These are phyloP conservation scores for Chrysoporthe cubensis DNA, from an alignment of 2,329 filamentous ascomycete species.

Conservation along the genomic window DNA sequence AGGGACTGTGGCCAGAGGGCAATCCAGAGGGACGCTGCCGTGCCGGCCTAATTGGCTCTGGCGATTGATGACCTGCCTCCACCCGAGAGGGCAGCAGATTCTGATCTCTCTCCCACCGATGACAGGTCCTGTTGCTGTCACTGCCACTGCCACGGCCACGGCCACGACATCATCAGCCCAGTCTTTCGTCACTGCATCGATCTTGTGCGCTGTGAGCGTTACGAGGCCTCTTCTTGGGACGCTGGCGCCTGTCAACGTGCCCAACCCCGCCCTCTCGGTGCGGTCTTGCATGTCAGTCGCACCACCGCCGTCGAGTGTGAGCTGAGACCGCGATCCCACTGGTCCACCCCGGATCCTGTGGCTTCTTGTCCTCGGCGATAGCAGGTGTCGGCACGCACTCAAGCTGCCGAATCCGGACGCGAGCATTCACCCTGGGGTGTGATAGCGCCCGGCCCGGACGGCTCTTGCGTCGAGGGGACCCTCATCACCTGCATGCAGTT, in stretches of 20 bases:
- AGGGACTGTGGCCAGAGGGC: constrained; percentile 8
- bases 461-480: constrained; percentile 16
- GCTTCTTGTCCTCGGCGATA: constrained; percentile 6
- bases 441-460: constrained; percentile 24
- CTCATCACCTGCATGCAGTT: constrained; percentile 25
- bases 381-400: constrained; percentile 11
- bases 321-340: background rate
- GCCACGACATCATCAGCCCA: constrained; percentile 10
- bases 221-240: constrained; percentile 6
- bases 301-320: constrained; percentile 5
- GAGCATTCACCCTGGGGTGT: constrained; percentile 15
- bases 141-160: background rate
- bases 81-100: background rate
- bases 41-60: constrained; percentile 13
- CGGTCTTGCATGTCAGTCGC: background rate
- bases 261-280: background rate
- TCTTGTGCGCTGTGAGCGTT: background rate
- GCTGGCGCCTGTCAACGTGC: background rate
- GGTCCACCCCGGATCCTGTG: background rate
- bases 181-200: background rate
- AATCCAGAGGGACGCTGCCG: background rate
- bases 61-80: background rate
- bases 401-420: constrained; percentile 15
- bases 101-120: background rate
- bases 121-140: background rate